Evolutionary conservation across 176 grass and related monocot genomes (phyloP), one percentile per base, ranked within the genome.

Genomic region (Leersia perrieri): DNA sequence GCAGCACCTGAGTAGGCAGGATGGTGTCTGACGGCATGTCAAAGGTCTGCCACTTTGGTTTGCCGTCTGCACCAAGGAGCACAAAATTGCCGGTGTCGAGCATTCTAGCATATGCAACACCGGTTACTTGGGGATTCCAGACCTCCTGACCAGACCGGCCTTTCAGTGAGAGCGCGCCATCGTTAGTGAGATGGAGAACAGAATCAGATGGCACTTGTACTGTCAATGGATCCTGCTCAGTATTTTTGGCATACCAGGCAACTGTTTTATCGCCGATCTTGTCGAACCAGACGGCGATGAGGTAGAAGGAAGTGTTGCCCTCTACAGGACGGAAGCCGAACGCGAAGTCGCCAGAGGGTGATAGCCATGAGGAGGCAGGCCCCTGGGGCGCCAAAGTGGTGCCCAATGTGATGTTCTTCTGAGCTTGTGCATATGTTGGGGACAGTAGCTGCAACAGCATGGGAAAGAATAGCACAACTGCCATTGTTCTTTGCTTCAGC

Each of bases 221-320:
- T 0, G 55, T 16, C 28, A 70, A 1, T 47, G 42, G 12, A 47
- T 47, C 42, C 16, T 47, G 42, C 0, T 16, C 14, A 47, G 42
- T 16, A 47, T 47, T 47, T 16, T 47, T 47, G 42, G 42, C 42
- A 47, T 47, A 47, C 42, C 42, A 47, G 42, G 16, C 42, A 1
- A 47, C 42, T 4, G 42, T 85, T 16, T 80, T 51, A 25, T 81
- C 12, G 7, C 33, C 36, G 36, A 53, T 89, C 71, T 87, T 93
- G 44, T 78, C 63, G 62, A 90, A 89, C 87, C 91, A 93, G 68
- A 89, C 33, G 3, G 80, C 87, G 9, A 89, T 63, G 29, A 92
- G 36, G 62, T 87, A 92, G 22, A 27, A 49, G n/a, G 82, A 72
- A 22, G 77, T 1, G 60, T 83, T 82, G 10, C 70, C 70, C 70